phyloP scores from a whole-genome alignment of 2,329 filamentous ascomycete genomes.

The Penicillium sp. region DNA sequence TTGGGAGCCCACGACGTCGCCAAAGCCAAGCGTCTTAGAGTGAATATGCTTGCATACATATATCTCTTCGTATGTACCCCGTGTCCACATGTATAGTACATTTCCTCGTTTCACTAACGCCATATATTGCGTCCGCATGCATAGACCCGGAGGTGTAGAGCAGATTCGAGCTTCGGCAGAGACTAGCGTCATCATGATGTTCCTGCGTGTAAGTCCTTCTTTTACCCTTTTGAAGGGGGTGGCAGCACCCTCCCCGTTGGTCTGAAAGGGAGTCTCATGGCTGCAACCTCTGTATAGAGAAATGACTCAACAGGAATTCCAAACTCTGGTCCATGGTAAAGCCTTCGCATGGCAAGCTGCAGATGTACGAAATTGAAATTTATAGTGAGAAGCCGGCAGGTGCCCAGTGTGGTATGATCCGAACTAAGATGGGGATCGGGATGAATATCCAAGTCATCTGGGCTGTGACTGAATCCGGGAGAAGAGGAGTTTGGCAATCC shows the following conservation, averaged over 20 bases:
- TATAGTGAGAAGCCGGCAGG: not conserved
- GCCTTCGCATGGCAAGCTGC: conserved; percentile 14
- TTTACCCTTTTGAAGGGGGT: too few species aligned
- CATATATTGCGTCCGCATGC: conserved; percentile 6
- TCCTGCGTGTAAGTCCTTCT: not conserved
- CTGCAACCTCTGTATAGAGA: conserved; percentile 4
- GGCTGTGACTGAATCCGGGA: not conserved
- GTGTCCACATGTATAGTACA: not conserved
- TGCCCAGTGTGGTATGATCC: not conserved
- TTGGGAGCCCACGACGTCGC: too few species aligned
- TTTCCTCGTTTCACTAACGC: conserved; percentile 4
- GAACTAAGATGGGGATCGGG: not conserved
- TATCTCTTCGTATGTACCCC: not conserved
- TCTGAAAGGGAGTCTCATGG: too few species aligned
- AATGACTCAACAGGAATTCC: conserved; percentile 10
- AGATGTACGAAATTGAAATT: conserved; percentile 11
- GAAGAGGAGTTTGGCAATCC: not conserved
- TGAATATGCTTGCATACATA: not conserved
- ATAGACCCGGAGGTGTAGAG: conserved; percentile 5
- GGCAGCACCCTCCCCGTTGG: too few species aligned
- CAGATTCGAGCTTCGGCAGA: conserved; percentile 12
- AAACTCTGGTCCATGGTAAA: conserved; percentile 8
- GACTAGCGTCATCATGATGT: not conserved
- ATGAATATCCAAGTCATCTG: not conserved
- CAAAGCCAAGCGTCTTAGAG: too few species aligned